phyloP scores from a whole-genome alignment of 257 asterid species.

The Anisodus acutangulus region DNA sequence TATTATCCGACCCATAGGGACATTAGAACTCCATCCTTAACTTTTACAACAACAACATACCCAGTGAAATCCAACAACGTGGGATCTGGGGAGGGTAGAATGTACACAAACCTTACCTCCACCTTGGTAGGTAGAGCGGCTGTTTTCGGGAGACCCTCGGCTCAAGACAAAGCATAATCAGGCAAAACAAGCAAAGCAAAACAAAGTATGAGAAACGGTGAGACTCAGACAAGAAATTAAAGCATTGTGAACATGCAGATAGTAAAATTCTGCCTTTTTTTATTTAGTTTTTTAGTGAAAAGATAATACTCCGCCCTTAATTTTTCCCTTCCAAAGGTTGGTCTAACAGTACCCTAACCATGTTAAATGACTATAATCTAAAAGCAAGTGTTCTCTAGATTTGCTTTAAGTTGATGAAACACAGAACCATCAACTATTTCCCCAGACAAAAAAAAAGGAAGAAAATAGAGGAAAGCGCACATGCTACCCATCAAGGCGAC shows the following conservation, averaged over 20 bases:
- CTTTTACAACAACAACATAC: background rate
- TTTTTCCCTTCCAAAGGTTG: constrained; percentile 5
- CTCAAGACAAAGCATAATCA: no score
- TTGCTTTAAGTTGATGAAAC: background rate
- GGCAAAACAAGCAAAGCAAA: no score
- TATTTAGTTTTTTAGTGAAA: background rate
- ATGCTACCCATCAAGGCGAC: background rate
- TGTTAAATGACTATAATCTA: background rate
- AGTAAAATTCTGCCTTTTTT: no score
- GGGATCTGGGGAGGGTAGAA: no score
- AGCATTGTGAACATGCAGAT: no score
- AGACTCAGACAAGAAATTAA: no score
- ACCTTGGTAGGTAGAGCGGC: no score
- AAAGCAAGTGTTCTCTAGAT: constrained; percentile 4
- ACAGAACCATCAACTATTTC: background rate
- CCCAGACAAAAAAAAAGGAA: background rate
- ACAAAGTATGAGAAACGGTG: no score
- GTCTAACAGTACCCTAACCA: constrained; percentile 23
- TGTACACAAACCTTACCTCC: no score
- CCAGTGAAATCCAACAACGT: no score
- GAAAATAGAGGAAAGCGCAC: background rate
- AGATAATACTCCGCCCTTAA: background rate
- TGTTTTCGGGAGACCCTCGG: no score
- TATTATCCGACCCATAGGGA: background rate
- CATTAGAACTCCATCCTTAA: background rate